Evolutionary conservation across 495 filamentous ascomycete species (phyloP), one percentile per base, ranked within the genome.

Genomic region (Tuber calosporum): DNA sequence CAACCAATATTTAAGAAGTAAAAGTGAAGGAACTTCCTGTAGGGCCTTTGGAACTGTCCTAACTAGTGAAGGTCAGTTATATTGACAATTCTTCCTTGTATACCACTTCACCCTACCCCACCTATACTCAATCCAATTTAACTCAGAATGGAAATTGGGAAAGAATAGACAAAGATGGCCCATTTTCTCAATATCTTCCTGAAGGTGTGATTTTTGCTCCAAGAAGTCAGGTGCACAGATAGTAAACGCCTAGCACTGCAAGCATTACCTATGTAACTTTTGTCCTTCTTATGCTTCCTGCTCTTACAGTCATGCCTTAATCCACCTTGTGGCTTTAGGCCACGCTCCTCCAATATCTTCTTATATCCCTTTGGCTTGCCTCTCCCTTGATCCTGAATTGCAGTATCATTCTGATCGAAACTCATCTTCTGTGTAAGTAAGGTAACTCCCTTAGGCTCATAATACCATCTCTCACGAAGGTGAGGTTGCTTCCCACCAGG

Each of bases 61-160:
- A n/a, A n/a, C n/a, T n/a, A n/a, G n/a, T n/a, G n/a, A n/a, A n/a
- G n/a, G n/a, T n/a, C n/a, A n/a, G n/a, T n/a, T n/a, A n/a, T n/a
- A n/a, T n/a, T n/a, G n/a, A n/a, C n/a, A n/a, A n/a, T n/a, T n/a
- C n/a, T n/a, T n/a, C n/a, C n/a, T n/a, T n/a, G n/a, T n/a, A n/a
- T n/a, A n/a, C n/a, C n/a, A 72, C 37, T 67, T 72, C 37, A 58
- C 42, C 4, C 70, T 67, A 6, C 53, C 62, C 26, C 62, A 72
- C 2, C 40, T 19, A 22, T 68, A 73, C 3, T 48, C 40, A 3
- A 72, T 68, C 53, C 66, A 69, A 19, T 69, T 73, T 0, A 69
- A 66, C 5, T 73, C 40, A 68, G 40, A 68, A n/a, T n/a, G n/a
- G n/a, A n/a, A n/a, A n/a, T n/a, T n/a, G n/a, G n/a, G n/a, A n/a